Base-by-base conservation (phyloP, 2,329 filamentous ascomycete species). In the Neopestalotiopsis clavispora region DNA sequence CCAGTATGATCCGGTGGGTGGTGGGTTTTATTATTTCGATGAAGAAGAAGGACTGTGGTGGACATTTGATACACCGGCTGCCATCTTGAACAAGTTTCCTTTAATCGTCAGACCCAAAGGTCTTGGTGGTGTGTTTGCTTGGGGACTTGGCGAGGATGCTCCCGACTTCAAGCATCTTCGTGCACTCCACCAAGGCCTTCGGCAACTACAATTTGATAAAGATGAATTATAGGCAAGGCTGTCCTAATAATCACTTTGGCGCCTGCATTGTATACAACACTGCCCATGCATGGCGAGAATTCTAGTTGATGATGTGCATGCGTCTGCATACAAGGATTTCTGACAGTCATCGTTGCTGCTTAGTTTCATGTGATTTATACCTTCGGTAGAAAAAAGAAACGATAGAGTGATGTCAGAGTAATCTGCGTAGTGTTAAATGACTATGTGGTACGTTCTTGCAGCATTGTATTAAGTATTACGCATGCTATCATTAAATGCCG, bases 81-180 rank as follows among this genome's bases (percentile, higher is more conserved):
- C 75, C 40, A 70, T 79, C 45, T 32, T 58, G 34, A 74, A 70
- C 66, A 79, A 79, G 70, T 78, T 79, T 57, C 74, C 74, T 14
- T 69, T 65, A 0, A 71, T 79, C 20, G 71, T 79, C n/a, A 58
- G 71, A 64, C 69, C 73, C 58, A 71, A 71, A 66, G 71, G 68
- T 34, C 72, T 79, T 4, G 78, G 78, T 4, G 77, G 78, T 9
- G 77, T 79, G 5, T 79, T 79, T 56, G 78, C 78, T 1, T 79
- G 78, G 78, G 77, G 77, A 13, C 68, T 79, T 1, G 78, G 78
- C 12, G 77, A 78, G 68, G 78, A 79, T 64, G 77, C 74, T 9
- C 76, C 77, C 0, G 71, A 72, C 10, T 79, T 75, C 64, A 61
- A 58, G 9, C 75, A 77, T 64, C 69, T 78, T 13, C 73, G 70